Evolutionary conservation across 257 asterid genomes (phyloP).

Genomic region (Sherardia arvensis): DNA sequence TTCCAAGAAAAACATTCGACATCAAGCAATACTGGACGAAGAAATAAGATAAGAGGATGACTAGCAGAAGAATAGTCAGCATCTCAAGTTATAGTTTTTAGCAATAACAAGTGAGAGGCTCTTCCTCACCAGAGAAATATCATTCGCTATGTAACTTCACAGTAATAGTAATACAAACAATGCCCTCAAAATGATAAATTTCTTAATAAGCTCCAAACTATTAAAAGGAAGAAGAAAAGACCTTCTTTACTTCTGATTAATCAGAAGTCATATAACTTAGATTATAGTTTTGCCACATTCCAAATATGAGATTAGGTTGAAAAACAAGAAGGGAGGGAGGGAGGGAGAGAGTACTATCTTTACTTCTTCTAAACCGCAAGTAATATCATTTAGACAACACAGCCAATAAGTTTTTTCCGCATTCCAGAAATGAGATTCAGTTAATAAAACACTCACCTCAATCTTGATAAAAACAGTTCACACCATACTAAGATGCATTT

Average conservation of each 20-base stretch:
- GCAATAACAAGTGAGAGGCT: background rate
- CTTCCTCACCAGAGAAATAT: background rate
- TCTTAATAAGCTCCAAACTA: background rate
- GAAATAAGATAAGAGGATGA: background rate
- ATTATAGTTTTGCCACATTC: background rate
- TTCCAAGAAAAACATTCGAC: background rate
- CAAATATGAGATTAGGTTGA: background rate
- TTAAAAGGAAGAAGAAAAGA: background rate
- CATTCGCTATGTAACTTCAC: background rate
- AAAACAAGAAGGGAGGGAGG: background rate
- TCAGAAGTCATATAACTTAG: background rate
- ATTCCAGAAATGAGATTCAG: background rate
- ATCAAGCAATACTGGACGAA: background rate
- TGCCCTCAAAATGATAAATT: background rate
- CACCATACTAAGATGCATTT: background rate
- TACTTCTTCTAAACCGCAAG: background rate
- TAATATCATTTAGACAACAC: background rate
- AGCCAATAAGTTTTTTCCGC: background rate
- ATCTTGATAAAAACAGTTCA: background rate
- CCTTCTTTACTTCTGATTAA: background rate
- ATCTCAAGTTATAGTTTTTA: background rate
- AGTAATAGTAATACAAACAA: background rate
- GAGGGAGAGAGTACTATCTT: no score
- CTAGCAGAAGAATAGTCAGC: background rate
- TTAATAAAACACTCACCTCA: background rate